These are phyloP conservation scores for Xylariales sp. DNA, from an alignment of 2,329 filamentous ascomycete genomes.

Conservation along the genomic window DNA sequence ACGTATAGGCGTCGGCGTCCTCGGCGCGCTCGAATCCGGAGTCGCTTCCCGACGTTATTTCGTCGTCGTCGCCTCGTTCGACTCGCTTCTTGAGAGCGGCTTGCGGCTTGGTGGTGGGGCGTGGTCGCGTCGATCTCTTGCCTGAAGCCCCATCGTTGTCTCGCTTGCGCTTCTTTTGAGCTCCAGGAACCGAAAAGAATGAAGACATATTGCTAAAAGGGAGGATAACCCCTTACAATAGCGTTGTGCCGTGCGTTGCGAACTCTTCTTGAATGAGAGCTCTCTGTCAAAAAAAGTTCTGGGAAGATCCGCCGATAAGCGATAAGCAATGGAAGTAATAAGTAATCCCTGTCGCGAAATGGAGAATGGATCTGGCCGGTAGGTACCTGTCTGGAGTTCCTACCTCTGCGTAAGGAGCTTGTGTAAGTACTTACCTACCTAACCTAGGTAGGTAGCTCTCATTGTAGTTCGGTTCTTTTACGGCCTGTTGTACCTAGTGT, in stretches of 20 bases:
- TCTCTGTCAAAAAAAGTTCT: constrained; percentile 40
- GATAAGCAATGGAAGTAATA: constrained; percentile 31
- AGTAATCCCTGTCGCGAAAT: constrained; percentile 17
- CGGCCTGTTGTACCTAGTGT: not conserved
- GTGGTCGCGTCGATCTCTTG: constrained; percentile 66
- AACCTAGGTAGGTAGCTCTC: too few relatives aligned
- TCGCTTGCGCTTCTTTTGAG: constrained; percentile 91
- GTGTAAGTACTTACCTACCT: not conserved
- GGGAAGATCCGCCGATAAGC: constrained; percentile 38
- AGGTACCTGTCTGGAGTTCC: not conserved
- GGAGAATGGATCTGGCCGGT: not conserved
- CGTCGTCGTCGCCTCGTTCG: constrained; percentile 63
- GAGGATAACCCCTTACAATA: constrained; percentile 42
- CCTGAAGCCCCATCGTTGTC: constrained; percentile 66
- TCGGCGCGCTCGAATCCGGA: constrained; percentile 71
- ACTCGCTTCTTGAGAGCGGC: constrained; percentile 59
- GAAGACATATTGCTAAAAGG: constrained; percentile 76
- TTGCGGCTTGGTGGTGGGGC: constrained; percentile 55
- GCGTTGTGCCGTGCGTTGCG: constrained; percentile 20
- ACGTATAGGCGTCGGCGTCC: constrained; percentile 59
- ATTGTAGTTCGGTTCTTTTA: too few relatives aligned
- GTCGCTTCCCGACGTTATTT: constrained; percentile 84
- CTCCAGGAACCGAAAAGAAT: constrained; percentile 91
- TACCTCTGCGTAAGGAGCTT: too few relatives aligned
- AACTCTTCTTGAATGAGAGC: constrained; percentile 19